phyloP scores from a whole-genome alignment of 768 basidiomycete genomes.

The Favolaschia claudopus region DNA sequence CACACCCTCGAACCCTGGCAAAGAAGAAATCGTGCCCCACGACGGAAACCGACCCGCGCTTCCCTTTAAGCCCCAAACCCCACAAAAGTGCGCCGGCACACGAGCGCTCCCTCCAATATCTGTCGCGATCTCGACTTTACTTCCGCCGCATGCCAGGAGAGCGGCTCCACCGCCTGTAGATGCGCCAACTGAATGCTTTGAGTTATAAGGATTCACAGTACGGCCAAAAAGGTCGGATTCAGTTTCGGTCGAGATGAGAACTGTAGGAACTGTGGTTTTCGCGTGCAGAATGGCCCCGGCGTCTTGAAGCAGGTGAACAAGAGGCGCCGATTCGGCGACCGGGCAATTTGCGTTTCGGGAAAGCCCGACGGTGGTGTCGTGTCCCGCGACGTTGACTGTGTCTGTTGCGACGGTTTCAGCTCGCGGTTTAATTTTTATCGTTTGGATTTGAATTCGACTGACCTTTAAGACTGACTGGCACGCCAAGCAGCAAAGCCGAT shows the following conservation, averaged over 20 bases:
- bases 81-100: conserved; percentile 77
- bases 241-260: conserved; percentile 66
- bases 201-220: conserved; percentile 68
- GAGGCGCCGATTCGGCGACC: conserved; percentile 51
- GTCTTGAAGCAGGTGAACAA: conserved; percentile 60
- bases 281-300: conserved; percentile 73
- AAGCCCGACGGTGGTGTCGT: conserved; percentile 67
- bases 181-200: conserved; percentile 64
- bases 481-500: conserved; percentile 63
- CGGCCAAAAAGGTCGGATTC: conserved; percentile 64
- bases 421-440: too few relatives aligned
- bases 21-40: conserved; percentile 52
- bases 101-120: conserved; percentile 80
- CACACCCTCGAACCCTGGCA: conserved; percentile 66
- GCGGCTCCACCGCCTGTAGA: conserved; percentile 76
- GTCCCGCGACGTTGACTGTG: conserved; percentile 60
- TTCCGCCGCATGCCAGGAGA: conserved; percentile 69
- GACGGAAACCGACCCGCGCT: conserved; percentile 65
- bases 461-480: conserved; percentile 70
- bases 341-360: conserved; percentile 57
- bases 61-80: conserved; percentile 69
- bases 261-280: conserved; percentile 72
- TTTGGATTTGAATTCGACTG: too few relatives aligned
- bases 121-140: conserved; percentile 73
- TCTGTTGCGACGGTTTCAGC: conserved; percentile 6